Conservation (phyloP, 805 yeast species). For the Hanseniaspora valbyensis region DNA sequence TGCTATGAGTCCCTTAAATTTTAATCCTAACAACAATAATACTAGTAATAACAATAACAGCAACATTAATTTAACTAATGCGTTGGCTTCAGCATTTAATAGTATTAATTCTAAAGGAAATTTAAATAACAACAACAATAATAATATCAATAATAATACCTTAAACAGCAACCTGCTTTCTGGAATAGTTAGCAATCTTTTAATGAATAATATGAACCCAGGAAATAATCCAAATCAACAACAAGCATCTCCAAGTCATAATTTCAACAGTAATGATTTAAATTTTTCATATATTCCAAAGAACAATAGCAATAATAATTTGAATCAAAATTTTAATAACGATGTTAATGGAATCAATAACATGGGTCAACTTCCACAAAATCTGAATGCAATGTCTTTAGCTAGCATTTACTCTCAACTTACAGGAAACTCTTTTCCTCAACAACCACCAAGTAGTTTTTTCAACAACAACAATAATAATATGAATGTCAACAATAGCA, state of each 20-base stretch:
- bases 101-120: neutral
- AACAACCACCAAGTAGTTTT: neutral
- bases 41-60: neutral
- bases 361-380: neutral
- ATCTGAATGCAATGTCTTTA: neutral
- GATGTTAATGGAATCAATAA: neutral
- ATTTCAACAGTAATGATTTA: neutral
- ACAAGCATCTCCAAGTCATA: slow-evolving; percentile 4
- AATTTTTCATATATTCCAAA: slow-evolving; percentile 13
- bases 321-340: neutral
- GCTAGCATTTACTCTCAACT: neutral
- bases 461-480: slow-evolving; percentile 20
- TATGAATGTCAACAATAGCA: too few relatives aligned
- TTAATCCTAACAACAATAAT: slow-evolving; percentile 16
- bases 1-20: slow-evolving; percentile 16
- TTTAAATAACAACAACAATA: neutral
- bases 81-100: slow-evolving; percentile 9
- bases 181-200: slow-evolving; percentile 2
- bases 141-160: neutral
- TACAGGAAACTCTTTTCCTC: neutral
- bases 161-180: slow-evolving; percentile 2
- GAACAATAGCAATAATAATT: neutral
- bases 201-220: slow-evolving; percentile 7
- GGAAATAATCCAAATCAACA: slow-evolving; percentile 5
- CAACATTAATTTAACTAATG: neutral